These are phyloP conservation scores for Sphagnurus paluster DNA, from an alignment of 1,284 basidiomycete species.

Conservation along the genomic window DNA sequence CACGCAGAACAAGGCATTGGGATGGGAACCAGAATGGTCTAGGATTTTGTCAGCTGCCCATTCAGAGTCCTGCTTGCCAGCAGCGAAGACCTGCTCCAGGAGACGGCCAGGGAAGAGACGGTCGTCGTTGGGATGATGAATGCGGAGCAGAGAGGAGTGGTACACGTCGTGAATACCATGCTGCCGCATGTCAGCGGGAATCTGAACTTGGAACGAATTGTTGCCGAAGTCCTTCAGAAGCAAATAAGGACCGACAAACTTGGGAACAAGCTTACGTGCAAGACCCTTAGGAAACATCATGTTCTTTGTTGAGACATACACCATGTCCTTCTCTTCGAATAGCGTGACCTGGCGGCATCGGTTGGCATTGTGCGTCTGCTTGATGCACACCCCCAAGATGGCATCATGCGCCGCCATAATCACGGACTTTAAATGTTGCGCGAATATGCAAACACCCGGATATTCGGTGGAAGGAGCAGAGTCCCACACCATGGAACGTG, in stretches of 20 bases:
- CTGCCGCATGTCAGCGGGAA: not conserved
- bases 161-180: not conserved
- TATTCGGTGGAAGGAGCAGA: not conserved
- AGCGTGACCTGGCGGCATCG: slow-evolving; percentile 4
- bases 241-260: not conserved
- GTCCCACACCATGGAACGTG: not conserved
- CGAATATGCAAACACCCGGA: not conserved
- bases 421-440: not conserved
- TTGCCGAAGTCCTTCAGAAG: too few species aligned
- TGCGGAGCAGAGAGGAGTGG: not conserved
- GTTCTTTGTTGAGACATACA: slow-evolving; percentile 16
- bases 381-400: not conserved
- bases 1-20: not conserved
- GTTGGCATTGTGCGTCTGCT: too few species aligned
- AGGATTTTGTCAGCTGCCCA: not conserved
- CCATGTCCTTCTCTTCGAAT: slow-evolving; percentile 7
- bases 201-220: too few species aligned
- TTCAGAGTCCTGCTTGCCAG: not conserved
- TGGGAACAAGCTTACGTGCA: not conserved
- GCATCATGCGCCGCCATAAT: not conserved
- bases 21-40: not conserved
- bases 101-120: not conserved
- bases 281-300: too few species aligned
- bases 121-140: not conserved
- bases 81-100: not conserved